A percentile compares a stretch with the other conserved stretches of the same genome.
These are phyloP conservation scores for Fusarium denticulatum DNA, from an alignment of 2,329 filamentous ascomycete genomes.

Conservation along the genomic window DNA sequence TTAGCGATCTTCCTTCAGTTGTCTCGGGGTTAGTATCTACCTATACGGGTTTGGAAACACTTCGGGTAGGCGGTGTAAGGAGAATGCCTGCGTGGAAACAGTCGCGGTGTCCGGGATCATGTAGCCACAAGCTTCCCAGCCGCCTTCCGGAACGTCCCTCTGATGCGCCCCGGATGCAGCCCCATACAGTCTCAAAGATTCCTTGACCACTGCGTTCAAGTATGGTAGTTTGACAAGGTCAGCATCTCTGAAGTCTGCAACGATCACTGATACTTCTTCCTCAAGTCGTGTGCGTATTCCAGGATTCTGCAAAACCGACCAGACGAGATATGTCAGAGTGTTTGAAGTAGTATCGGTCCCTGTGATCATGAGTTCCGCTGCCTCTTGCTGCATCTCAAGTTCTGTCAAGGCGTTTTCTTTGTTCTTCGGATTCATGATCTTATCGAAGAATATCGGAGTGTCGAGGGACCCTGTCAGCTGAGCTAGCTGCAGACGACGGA, in stretches of 20 bases:
- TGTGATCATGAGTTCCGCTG: background rate
- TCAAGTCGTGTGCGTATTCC: background rate
- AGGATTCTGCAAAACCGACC: background rate
- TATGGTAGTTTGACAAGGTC: background rate
- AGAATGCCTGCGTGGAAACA: constrained; percentile 2
- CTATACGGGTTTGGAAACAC: fast-evolving
- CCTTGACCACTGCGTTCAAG: background rate
- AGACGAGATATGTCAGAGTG: background rate
- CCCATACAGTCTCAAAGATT: constrained; percentile 11
- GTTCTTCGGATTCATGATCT: background rate
- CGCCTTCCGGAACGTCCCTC: background rate
- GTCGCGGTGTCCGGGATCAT: background rate
- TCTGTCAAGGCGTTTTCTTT: background rate
- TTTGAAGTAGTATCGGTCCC: constrained; percentile 1
- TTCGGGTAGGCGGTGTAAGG: background rate
- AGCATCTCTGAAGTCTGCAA: background rate
- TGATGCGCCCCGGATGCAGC: constrained; percentile 1
- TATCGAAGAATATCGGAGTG: background rate
- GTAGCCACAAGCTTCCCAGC: background rate
- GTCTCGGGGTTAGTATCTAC: fast-evolving
- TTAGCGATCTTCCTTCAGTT: fast-evolving
- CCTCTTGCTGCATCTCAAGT: background rate
- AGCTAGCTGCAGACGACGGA: background rate
- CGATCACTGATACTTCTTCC: background rate
- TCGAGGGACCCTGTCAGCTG: background rate